Evolutionary conservation across 306 rosid species (phyloP).

Genomic region (Ceratonia siliqua): DNA sequence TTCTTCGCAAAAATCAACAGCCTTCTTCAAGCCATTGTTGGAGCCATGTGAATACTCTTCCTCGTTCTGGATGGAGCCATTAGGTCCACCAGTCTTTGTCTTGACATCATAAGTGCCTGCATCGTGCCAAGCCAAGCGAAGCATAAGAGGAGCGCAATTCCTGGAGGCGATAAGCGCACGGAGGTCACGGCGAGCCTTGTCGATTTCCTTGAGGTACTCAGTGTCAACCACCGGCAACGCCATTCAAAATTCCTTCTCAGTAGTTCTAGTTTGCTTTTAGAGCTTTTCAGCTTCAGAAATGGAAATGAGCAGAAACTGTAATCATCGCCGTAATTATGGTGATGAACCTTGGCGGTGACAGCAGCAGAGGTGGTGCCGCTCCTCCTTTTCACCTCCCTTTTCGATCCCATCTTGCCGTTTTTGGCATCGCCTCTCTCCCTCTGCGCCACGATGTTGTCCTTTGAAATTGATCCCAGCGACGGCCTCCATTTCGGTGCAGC

Average conservation of each 20-base stretch:
- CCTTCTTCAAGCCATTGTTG: conserved; percentile 86
- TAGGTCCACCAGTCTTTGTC: conserved; percentile 85
- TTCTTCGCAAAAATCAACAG: conserved; percentile 92
- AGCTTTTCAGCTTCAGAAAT: background rate
- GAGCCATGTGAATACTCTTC: conserved; percentile 83
- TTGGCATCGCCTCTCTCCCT: background rate
- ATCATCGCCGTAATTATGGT: conserved; percentile 37
- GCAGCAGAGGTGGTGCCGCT: background rate
- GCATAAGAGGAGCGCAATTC: conserved; percentile 94
- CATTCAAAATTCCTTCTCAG: conserved; percentile 39
- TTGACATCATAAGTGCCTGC: conserved; percentile 87
- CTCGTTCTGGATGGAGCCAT: conserved; percentile 84
- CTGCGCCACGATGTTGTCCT: conserved; percentile 35
- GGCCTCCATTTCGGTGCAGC: conserved; percentile 53
- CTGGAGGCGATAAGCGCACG: conserved; percentile 83
- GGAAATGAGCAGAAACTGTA: background rate
- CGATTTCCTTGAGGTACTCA: conserved; percentile 73
- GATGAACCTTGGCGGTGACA: conserved; percentile 18
- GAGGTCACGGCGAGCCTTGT: conserved; percentile 92
- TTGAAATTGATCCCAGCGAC: conserved; percentile 57
- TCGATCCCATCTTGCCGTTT: conserved; percentile 6
- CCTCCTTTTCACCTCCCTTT: conserved; percentile 27
- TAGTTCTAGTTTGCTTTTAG: background rate
- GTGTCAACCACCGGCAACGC: conserved; percentile 72
- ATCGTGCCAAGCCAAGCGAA: conserved; percentile 97